These are phyloP conservation scores for Calonectria henricotiae DNA, from an alignment of 2,329 filamentous ascomycete genomes.

Conservation along the genomic window DNA sequence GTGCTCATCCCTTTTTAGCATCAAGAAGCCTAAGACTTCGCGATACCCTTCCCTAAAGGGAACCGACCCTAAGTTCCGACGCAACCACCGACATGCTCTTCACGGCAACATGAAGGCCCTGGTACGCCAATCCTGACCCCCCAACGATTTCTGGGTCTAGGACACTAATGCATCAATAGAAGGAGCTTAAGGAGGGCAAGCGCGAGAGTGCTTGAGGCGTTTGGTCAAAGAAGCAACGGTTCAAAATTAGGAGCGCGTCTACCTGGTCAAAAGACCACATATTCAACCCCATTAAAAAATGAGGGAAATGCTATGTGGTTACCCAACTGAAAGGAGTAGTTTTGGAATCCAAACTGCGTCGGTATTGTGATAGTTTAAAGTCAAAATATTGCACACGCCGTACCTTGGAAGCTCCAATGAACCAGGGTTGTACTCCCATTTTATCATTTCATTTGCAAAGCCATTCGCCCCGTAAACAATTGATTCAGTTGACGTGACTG, in stretches of 20 bases:
- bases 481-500: too few relatives aligned
- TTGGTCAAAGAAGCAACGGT: conserved; percentile 42
- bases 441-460: background rate
- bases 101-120: conserved; percentile 99
- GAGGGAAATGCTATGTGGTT: conserved; percentile 49
- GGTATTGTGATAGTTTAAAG: conserved; percentile 47
- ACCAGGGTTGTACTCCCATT: conserved; percentile 28
- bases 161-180: conserved; percentile 73
- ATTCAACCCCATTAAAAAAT: conserved; percentile 50
- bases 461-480: conserved; percentile 1
- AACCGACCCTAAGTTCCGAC: conserved; percentile 99
- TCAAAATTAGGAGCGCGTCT: conserved; percentile 49
- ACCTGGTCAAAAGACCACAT: conserved; percentile 46
- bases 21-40: conserved; percentile 99
- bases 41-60: conserved; percentile 99
- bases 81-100: conserved; percentile 99
- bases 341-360: conserved; percentile 36
- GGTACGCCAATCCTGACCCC: conserved; percentile 71
- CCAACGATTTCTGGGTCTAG: background rate
- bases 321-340: conserved; percentile 44
- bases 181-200: conserved; percentile 98
- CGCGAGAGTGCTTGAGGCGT: conserved; percentile 82
- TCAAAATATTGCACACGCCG: conserved; percentile 42
- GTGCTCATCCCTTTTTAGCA: conserved; percentile 72
- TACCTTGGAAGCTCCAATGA: conserved; percentile 37